These are phyloP conservation scores for Chamaenerion angustifolium DNA, from an alignment of 345 rosid genomes.

Conservation along the genomic window DNA sequence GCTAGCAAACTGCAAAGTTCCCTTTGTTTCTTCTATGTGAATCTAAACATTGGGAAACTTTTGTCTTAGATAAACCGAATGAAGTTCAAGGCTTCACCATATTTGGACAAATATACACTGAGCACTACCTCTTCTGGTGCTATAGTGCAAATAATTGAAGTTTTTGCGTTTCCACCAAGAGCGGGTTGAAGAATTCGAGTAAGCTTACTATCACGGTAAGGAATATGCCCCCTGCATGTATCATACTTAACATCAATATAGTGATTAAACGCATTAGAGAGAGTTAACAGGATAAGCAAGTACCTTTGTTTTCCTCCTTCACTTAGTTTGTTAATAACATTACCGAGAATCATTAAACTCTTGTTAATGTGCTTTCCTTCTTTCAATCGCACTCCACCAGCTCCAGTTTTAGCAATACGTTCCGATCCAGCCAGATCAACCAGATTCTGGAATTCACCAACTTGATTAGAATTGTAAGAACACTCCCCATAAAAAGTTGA, in stretches of 20 bases:
- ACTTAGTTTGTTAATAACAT: conserved; percentile 88
- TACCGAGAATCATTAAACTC: conserved; percentile 94
- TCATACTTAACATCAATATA: conserved; percentile 4
- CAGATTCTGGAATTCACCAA: conserved; percentile 41
- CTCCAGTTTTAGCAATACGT: conserved; percentile 85
- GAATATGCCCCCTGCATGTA: conserved; percentile 72
- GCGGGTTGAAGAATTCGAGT: conserved; percentile 98
- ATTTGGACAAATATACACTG: not conserved
- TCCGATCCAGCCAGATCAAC: conserved; percentile 96
- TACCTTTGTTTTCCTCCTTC: conserved; percentile 75
- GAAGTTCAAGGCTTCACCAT: not conserved
- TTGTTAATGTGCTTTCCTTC: conserved; percentile 94
- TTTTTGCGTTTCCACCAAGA: conserved; percentile 93
- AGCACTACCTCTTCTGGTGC: conserved; percentile 90
- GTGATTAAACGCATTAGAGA: not conserved
- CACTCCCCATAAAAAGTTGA: not conserved
- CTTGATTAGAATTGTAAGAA: too few species aligned
- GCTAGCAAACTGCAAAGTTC: conserved; percentile 89
- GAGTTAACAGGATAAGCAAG: conserved; percentile 3
- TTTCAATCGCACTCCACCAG: conserved; percentile 80
- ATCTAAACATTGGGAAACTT: conserved; percentile 21
- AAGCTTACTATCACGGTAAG: conserved; percentile 94
- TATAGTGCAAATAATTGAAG: conserved; percentile 88
- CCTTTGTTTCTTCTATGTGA: conserved; percentile 93
- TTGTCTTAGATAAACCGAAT: not conserved